These are phyloP conservation scores for Ustilago loliicola DNA, from an alignment of 1,284 basidiomycete genomes.

Conservation along the genomic window DNA sequence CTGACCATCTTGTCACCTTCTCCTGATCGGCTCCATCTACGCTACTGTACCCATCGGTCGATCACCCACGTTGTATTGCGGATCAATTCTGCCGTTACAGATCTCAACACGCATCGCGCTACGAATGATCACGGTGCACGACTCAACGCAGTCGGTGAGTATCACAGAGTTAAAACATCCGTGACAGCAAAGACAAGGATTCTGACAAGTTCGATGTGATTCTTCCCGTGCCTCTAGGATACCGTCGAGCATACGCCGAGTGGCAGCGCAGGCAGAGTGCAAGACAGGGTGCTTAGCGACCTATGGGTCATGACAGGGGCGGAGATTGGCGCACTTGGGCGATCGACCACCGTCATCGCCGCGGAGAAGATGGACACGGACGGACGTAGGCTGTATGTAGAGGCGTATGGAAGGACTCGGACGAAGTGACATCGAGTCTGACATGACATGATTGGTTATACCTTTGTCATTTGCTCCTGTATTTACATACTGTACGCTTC, in stretches of 20 bases:
- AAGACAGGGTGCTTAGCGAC: not conserved
- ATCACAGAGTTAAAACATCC: not conserved
- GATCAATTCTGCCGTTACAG: slow-evolving; percentile 12
- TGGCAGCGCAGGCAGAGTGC: slow-evolving; percentile 15
- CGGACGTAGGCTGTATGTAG: slow-evolving; percentile 11
- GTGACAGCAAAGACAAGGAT: not conserved
- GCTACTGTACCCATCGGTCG: not conserved
- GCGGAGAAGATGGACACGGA: slow-evolving; percentile 16
- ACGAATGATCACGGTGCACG: slow-evolving; percentile 47
- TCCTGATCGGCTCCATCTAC: not conserved
- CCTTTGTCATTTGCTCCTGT: not conserved
- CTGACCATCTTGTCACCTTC: not conserved
- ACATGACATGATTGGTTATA: slow-evolving; percentile 6
- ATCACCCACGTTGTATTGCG: not conserved
- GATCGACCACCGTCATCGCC: not conserved
- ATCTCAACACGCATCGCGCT: slow-evolving; percentile 52
- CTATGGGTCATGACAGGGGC: not conserved
- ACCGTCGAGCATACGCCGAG: slow-evolving; percentile 38
- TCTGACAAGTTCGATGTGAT: slow-evolving; percentile 3
- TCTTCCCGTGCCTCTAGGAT: slow-evolving; percentile 11
- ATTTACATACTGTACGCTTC: not conserved
- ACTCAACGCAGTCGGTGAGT: slow-evolving; percentile 50
- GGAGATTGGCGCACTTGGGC: not conserved
- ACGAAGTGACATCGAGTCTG: slow-evolving; percentile 21
- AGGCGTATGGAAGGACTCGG: slow-evolving; percentile 9